phyloP scores from a whole-genome alignment of 2,329 filamentous ascomycete genomes.

The Diplodia seriata region DNA sequence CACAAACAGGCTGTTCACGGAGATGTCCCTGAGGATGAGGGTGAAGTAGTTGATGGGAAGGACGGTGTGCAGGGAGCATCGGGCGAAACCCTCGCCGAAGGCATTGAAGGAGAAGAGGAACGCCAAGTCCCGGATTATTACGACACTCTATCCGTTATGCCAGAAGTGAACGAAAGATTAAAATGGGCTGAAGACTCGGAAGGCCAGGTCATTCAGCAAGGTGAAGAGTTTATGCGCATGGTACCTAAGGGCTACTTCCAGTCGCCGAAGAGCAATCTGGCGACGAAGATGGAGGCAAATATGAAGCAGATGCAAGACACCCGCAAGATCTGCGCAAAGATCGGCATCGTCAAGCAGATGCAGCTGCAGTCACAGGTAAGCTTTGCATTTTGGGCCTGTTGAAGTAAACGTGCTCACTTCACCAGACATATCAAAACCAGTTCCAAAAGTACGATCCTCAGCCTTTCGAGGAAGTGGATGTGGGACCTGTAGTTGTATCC shows the following conservation, averaged over 20 bases:
- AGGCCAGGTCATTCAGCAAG: slow-evolving; percentile 85
- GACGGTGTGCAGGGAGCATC: slow-evolving; percentile 57
- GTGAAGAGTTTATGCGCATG: slow-evolving; percentile 81
- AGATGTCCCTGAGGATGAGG: slow-evolving; percentile 55
- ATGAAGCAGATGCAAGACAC: slow-evolving; percentile 97
- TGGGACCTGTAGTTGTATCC: slow-evolving; percentile 86
- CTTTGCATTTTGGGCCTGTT: slow-evolving; percentile 6
- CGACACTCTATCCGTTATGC: slow-evolving; percentile 82
- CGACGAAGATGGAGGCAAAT: slow-evolving; percentile 85
- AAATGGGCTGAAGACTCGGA: slow-evolving; percentile 90
- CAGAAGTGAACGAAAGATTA: slow-evolving; percentile 78
- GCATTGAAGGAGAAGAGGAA: slow-evolving; percentile 84
- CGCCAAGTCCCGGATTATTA: slow-evolving; percentile 93
- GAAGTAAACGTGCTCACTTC: slow-evolving; percentile 35
- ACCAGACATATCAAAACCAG: slow-evolving; percentile 92
- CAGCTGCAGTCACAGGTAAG: slow-evolving; percentile 92
- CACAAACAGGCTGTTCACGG: slow-evolving; percentile 68
- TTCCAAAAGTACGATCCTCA: slow-evolving; percentile 95
- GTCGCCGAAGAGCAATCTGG: slow-evolving; percentile 74
- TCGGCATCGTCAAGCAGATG: slow-evolving; percentile 99
- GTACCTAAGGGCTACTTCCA: slow-evolving; percentile 77
- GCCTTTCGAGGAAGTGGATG: slow-evolving; percentile 85
- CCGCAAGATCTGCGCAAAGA: slow-evolving; percentile 92
- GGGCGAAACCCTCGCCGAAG: slow-evolving; percentile 85
- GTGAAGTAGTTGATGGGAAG: slow-evolving; percentile 54